Conservation (phyloP, 495 filamentous ascomycete species). For the Letharia lupina region DNA sequence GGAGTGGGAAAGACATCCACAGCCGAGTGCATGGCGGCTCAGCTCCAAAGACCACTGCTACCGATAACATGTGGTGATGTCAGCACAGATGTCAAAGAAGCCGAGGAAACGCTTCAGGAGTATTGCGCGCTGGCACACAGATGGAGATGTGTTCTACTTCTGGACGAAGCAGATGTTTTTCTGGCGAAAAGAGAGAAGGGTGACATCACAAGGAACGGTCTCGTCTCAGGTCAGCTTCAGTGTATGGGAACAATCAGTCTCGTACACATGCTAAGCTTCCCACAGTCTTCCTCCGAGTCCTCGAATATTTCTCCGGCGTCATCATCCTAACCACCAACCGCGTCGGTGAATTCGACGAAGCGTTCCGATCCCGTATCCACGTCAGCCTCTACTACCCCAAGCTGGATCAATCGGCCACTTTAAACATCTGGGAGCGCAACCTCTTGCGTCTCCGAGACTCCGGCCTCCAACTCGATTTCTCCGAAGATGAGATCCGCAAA, state of each 20-base stretch:
- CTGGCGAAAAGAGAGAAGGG: constrained; percentile 42
- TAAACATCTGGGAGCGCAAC: constrained; percentile 14
- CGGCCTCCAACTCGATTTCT: neutral
- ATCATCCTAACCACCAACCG: constrained; percentile 49
- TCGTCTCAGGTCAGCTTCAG: constrained; percentile 17
- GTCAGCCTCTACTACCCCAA: constrained; percentile 23
- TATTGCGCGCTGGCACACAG: constrained; percentile 27
- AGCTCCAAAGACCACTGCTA: constrained; percentile 27
- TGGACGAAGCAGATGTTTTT: constrained; percentile 66
- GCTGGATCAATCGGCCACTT: neutral
- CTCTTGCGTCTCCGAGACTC: neutral
- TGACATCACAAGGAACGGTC: constrained; percentile 25
- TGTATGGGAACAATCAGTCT: neutral
- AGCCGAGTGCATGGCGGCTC: constrained; percentile 33
- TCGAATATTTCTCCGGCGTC: constrained; percentile 51
- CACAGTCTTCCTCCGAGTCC: constrained; percentile 40
- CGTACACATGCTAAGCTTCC: neutral
- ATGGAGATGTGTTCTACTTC: constrained; percentile 38
- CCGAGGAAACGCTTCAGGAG: constrained; percentile 33
- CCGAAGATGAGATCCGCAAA: neutral
- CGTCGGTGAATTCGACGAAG: constrained; percentile 38
- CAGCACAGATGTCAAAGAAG: constrained; percentile 11
- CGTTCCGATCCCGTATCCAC: constrained; percentile 45
- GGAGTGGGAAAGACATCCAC: constrained; percentile 38
- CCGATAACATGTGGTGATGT: constrained; percentile 27